phyloP scores from a whole-genome alignment of 1,139 yeast genomes.

The Sugiyamaella grinbergsii region DNA sequence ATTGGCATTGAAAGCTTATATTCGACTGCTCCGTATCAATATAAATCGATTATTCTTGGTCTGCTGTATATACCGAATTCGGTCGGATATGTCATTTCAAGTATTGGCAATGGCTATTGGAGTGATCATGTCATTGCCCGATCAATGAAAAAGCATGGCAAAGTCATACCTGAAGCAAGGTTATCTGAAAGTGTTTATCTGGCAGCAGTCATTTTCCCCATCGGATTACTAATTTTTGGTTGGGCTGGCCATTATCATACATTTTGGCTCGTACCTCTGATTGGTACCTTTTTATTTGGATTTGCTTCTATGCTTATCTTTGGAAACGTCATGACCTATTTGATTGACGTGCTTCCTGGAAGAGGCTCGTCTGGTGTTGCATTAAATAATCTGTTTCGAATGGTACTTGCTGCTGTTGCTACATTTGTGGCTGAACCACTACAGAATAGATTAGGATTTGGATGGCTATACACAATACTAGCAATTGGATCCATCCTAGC shows the following conservation, averaged over 20 bases:
- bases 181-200: constrained; percentile 71
- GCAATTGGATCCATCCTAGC: constrained; percentile 53
- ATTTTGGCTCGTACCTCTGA: constrained; percentile 72
- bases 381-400: constrained; percentile 71
- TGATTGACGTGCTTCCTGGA: constrained; percentile 85
- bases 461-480: constrained; percentile 67
- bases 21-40: constrained; percentile 67
- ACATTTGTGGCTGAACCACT: constrained; percentile 76
- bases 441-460: constrained; percentile 61
- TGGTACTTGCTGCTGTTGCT: constrained; percentile 72
- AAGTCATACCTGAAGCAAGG: constrained; percentile 76
- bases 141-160: constrained; percentile 60
- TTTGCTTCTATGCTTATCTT: constrained; percentile 82
- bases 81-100: constrained; percentile 70
- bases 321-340: constrained; percentile 77
- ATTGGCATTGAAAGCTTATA: constrained; percentile 69
- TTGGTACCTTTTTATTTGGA: constrained; percentile 82
- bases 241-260: constrained; percentile 72
- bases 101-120: constrained; percentile 78
- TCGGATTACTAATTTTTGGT: constrained; percentile 72
- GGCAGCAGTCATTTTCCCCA: constrained; percentile 64
- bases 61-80: constrained; percentile 82
- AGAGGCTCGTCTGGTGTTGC: constrained; percentile 91
- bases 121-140: constrained; percentile 61
- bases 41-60: constrained; percentile 66